Conservation (phyloP, 345 rosid genomes). For the Populus tremula region DNA sequence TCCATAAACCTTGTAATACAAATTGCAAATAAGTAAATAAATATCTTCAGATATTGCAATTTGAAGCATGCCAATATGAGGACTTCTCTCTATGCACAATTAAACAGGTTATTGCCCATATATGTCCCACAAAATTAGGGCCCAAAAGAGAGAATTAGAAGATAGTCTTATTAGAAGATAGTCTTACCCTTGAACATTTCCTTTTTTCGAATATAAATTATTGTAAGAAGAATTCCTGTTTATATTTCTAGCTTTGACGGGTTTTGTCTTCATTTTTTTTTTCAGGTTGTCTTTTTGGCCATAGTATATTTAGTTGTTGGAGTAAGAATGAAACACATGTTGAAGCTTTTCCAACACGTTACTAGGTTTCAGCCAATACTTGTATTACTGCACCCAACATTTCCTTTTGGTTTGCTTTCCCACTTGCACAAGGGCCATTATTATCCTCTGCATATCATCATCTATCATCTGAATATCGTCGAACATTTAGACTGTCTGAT, state of each 20-base stretch:
- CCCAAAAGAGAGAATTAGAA: no score
- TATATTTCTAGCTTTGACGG: neutral
- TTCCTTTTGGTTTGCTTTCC: neutral
- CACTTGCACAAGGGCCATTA: neutral
- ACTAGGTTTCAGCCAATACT: neutral
- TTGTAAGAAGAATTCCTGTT: neutral
- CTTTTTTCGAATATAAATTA: no score
- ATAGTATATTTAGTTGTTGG: neutral
- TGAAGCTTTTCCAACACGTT: neutral
- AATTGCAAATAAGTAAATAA: neutral
- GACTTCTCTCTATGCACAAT: neutral
- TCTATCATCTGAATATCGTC: neutral
- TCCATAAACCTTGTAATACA: neutral
- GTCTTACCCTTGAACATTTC: no score
- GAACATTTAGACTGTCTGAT: neutral
- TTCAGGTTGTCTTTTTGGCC: constrained; percentile 8
- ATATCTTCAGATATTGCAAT: neutral
- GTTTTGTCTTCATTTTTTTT: neutral
- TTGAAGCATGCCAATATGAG: neutral
- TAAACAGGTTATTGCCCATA: no score
- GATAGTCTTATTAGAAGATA: no score
- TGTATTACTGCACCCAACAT: neutral
- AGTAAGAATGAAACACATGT: neutral
- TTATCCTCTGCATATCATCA: neutral
- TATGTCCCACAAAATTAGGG: no score